A percentile compares a stretch with the other conserved stretches of the same genome.
These are phyloP conservation scores for Ceratocystis papillata DNA, from an alignment of 2,329 filamentous ascomycete genomes.

Conservation along the genomic window DNA sequence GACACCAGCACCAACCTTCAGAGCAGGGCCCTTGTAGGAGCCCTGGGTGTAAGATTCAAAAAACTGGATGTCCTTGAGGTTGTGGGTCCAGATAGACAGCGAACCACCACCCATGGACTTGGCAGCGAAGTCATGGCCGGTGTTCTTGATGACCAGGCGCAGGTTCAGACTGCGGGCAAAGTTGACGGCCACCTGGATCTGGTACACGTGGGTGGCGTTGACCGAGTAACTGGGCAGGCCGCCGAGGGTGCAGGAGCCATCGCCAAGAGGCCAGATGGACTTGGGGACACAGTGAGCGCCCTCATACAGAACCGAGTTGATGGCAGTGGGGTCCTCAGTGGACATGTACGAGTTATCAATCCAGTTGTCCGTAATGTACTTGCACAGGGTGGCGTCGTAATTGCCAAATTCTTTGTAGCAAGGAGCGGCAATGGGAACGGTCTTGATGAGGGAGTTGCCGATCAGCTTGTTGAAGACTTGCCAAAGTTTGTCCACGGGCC, in stretches of 20 bases:
- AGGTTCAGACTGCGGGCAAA: slow-evolving; percentile 39
- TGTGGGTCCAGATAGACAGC: slow-evolving; percentile 35
- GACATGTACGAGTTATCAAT: slow-evolving; percentile 21
- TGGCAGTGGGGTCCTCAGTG: slow-evolving; percentile 25
- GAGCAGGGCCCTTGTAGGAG: slow-evolving; percentile 40
- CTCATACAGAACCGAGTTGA: slow-evolving; percentile 27
- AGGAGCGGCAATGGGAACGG: slow-evolving; percentile 29
- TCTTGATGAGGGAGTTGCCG: slow-evolving; percentile 30
- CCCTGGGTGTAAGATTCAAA: slow-evolving; percentile 33
- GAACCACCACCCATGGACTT: slow-evolving; percentile 34
- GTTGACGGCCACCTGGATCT: slow-evolving; percentile 39
- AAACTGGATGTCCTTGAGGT: slow-evolving; percentile 35
- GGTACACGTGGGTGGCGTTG: slow-evolving; percentile 34
- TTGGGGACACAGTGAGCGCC: slow-evolving; percentile 21
- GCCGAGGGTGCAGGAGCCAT: slow-evolving; percentile 33
- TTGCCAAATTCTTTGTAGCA: slow-evolving; percentile 28
- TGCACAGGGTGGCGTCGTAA: slow-evolving; percentile 29
- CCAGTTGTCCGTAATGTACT: slow-evolving; percentile 28
- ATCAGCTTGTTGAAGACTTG: slow-evolving; percentile 28
- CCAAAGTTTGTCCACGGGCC: slow-evolving; percentile 31
- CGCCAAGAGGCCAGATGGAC: slow-evolving; percentile 27
- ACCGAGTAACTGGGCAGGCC: slow-evolving; percentile 37
- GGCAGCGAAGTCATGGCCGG: slow-evolving; percentile 42
- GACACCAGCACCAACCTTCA: slow-evolving; percentile 46
- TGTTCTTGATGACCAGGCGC: slow-evolving; percentile 43